phyloP scores from a whole-genome alignment of 768 basidiomycete species.

The Daedaleopsis nitida region DNA sequence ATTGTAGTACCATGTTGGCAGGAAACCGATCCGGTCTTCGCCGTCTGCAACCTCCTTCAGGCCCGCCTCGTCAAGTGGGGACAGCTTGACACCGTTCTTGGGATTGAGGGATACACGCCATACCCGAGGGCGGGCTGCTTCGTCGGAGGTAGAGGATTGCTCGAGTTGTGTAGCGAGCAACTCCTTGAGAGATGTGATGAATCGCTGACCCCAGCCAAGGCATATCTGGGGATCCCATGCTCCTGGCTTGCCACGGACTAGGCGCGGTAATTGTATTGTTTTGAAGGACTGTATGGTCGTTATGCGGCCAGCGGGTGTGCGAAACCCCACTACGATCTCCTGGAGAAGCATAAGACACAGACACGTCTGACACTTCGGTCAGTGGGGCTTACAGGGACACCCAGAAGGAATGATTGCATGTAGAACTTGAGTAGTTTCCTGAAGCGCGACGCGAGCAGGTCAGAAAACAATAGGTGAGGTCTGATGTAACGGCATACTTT shows the following conservation, averaged over 20 bases:
- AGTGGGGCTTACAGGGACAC: conserved; percentile 69
- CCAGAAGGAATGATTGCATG: conserved; percentile 88
- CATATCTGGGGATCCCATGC: conserved; percentile 80
- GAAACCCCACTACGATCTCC: conserved; percentile 89
- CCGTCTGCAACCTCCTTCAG: conserved; percentile 61
- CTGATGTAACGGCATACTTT: conserved; percentile 49
- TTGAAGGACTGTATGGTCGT: conserved; percentile 70
- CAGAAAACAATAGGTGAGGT: background rate
- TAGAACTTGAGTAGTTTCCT: conserved; percentile 94
- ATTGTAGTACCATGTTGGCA: conserved; percentile 72
- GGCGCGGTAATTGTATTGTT: conserved; percentile 77
- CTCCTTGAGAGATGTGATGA: conserved; percentile 55
- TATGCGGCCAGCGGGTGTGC: conserved; percentile 73
- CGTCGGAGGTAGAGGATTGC: conserved; percentile 26
- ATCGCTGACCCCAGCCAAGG: conserved; percentile 69
- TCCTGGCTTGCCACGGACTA: conserved; percentile 71
- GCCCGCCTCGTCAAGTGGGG: conserved; percentile 47
- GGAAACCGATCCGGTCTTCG: conserved; percentile 78
- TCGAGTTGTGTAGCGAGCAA: conserved; percentile 1
- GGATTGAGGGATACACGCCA: conserved; percentile 76
- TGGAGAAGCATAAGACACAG: conserved; percentile 30
- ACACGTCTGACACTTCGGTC: background rate
- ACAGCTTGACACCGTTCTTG: conserved; percentile 53
- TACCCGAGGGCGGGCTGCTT: conserved; percentile 39
- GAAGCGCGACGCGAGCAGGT: background rate